Percentiles rank a stretch among this genome's conserved stretches.
Evolutionary conservation across 805 yeast genomes (phyloP).

Genomic region (Cyberlindnera mycetangii): DNA sequence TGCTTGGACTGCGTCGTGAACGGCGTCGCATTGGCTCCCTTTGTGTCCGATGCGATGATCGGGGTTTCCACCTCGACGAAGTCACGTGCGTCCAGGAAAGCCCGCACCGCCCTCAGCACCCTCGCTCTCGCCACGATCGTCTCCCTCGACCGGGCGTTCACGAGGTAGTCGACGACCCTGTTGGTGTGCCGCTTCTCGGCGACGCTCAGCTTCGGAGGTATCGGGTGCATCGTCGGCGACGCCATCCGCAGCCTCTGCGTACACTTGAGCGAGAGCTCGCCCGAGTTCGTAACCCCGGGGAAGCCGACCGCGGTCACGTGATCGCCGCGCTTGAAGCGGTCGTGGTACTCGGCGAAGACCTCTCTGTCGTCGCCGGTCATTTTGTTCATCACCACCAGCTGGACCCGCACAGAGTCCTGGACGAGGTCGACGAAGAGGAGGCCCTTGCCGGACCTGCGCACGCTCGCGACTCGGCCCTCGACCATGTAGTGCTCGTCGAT

Average conservation of each 20-base stretch:
- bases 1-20: conserved; percentile 52
- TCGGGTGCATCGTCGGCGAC: conserved; percentile 65
- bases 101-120: conserved; percentile 54
- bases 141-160: conserved; percentile 49
- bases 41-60: conserved; percentile 62
- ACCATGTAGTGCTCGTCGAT: conserved; percentile 25
- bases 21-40: conserved; percentile 94
- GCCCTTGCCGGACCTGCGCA: conserved; percentile 67
- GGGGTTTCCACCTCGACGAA: conserved; percentile 92
- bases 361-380: conserved; percentile 40
- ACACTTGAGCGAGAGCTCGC: conserved; percentile 72
- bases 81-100: conserved; percentile 48
- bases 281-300: conserved; percentile 74
- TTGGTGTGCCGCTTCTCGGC: conserved; percentile 56
- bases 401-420: conserved; percentile 59
- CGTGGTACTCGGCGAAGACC: conserved; percentile 37
- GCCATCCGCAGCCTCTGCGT: conserved; percentile 47
- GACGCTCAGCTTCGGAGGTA: conserved; percentile 64
- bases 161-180: conserved; percentile 71
- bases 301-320: conserved; percentile 59
- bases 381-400: conserved; percentile 57
- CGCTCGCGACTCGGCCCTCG: conserved; percentile 55
- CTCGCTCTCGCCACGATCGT: conserved; percentile 49
- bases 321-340: conserved; percentile 66
- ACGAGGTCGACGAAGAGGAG: conserved; percentile 65